phyloP scores from a whole-genome alignment of 2,329 filamentous ascomycete species.

The Pseudocercospora macadamiae region DNA sequence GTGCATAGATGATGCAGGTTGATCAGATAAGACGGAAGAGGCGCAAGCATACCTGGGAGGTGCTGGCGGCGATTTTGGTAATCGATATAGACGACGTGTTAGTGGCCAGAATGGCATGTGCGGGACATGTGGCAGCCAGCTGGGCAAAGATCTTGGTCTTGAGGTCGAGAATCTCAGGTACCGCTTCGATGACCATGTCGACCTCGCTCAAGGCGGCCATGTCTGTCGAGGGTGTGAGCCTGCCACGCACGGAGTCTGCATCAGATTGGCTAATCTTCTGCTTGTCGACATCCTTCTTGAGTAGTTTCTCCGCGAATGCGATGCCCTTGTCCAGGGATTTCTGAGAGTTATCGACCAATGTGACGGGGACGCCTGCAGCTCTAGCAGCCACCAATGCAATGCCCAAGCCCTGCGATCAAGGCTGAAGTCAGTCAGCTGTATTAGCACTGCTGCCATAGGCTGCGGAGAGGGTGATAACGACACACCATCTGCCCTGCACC shows the following conservation, averaged over 20 bases:
- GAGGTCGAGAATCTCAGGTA: constrained; percentile 78
- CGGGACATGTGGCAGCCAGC: constrained; percentile 77
- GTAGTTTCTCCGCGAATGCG: constrained; percentile 89
- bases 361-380: constrained; percentile 81
- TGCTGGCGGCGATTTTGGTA: constrained; percentile 86
- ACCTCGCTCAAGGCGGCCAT: constrained; percentile 78
- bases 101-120: constrained; percentile 88
- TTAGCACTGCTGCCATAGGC: constrained; percentile 16
- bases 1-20: constrained; percentile 3
- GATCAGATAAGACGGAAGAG: constrained; percentile 7
- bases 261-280: constrained; percentile 80
- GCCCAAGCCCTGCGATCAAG: constrained; percentile 72
- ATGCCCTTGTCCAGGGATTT: constrained; percentile 85
- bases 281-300: constrained; percentile 91
- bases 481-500: constrained; percentile 44
- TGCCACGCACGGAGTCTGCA: constrained; percentile 71
- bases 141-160: constrained; percentile 86
- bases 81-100: constrained; percentile 99
- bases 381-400: constrained; percentile 93
- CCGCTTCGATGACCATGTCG: constrained; percentile 97
- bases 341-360: constrained; percentile 80
- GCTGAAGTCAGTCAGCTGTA: constrained; percentile 25
- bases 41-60: constrained; percentile 56
- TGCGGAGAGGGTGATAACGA: constrained; percentile 10
- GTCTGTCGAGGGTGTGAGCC: constrained; percentile 70